Base-by-base conservation (phyloP, 352 stramenopile genomes). In the Pythium insidiosum region DNA sequence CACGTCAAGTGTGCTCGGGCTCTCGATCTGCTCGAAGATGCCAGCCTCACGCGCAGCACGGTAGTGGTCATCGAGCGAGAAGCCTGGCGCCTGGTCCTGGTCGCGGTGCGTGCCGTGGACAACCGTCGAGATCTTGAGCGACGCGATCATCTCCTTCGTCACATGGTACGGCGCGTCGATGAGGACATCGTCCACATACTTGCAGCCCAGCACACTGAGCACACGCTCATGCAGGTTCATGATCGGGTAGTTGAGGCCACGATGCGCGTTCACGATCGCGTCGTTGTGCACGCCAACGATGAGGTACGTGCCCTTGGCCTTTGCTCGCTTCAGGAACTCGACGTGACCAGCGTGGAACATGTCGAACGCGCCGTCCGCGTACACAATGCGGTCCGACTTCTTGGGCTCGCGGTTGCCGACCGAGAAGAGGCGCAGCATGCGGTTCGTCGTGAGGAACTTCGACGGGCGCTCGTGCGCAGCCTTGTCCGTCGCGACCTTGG, bases 291-390 rank as follows among this genome's bases (percentile, higher is more conserved):
- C 82, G 28, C 95, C 96, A 22, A 98, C 96, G 49, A 98, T 96
- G 5, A 99, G 51, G 65, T 98, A 98, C 64, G 96, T 85, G 38
- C 95, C 93, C 37, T 95, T 63, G 53, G 88, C 58, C 49, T 95
- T 96, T 6, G 91, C 90, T 12, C 81, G 72, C 73, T 97, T 95
- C 25, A 99, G 61, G 43, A 98, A 94, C 50, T 95, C 83, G 13
- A 99, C 92, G 64, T 99, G 95, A 41, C 95, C 96, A 15, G 90
- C 85, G 68, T 99, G 96, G 74, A 99, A 99, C 87, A 99, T 97
- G 68, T 99, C 96, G 68, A 95, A 99, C 18, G 88, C 83, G 41
- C 96, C 96, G 68, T 98, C 94, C 48, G 99, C 97, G 70, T 99
- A 99, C 55, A 99, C 93, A 21, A 99, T 76, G 35, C 73, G 83